Percentiles rank a stretch among this genome's conserved stretches.
Conservation (phyloP, 2,329 filamentous ascomycete genomes). For the Phialemonium atrogriseum region DNA sequence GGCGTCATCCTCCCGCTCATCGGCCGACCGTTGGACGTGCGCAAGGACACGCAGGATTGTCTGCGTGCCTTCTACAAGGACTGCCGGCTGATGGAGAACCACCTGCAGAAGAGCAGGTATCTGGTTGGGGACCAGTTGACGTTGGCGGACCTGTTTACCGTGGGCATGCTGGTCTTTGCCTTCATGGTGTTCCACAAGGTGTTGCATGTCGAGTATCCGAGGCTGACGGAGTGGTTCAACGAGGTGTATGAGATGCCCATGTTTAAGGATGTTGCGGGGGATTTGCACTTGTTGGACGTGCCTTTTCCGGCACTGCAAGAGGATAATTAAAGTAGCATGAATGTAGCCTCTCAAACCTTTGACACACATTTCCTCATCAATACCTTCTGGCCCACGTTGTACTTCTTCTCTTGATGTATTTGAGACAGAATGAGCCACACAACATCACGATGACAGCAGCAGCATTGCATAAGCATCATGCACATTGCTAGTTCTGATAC, state of each 20-base stretch:
- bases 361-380: too few relatives aligned
- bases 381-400: too few relatives aligned
- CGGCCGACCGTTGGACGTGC: slow-evolving; percentile 4
- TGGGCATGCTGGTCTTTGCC: slow-evolving; percentile 4
- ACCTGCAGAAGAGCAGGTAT: slow-evolving; percentile 6
- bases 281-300: slow-evolving; percentile 7
- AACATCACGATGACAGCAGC: too few relatives aligned
- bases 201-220: slow-evolving; percentile 4
- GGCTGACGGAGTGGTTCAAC: slow-evolving; percentile 8
- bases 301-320: slow-evolving; percentile 1
- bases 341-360: too few relatives aligned
- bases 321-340: too few relatives aligned
- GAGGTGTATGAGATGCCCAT: slow-evolving; percentile 7
- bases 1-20: slow-evolving; percentile 8
- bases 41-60: slow-evolving; percentile 6
- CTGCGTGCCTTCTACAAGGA: slow-evolving; percentile 4
- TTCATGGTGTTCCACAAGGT: slow-evolving; percentile 8
- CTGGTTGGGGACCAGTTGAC: slow-evolving; percentile 7
- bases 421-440: too few relatives aligned
- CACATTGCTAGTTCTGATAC: too few relatives aligned
- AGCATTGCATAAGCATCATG: too few relatives aligned
- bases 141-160: slow-evolving; percentile 9
- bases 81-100: slow-evolving; percentile 7
- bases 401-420: too few relatives aligned
- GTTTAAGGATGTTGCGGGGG: slow-evolving; percentile 7